Evolutionary conservation across 73 alveolate species (phyloP).

Genomic region (Stentor coeruleus): DNA sequence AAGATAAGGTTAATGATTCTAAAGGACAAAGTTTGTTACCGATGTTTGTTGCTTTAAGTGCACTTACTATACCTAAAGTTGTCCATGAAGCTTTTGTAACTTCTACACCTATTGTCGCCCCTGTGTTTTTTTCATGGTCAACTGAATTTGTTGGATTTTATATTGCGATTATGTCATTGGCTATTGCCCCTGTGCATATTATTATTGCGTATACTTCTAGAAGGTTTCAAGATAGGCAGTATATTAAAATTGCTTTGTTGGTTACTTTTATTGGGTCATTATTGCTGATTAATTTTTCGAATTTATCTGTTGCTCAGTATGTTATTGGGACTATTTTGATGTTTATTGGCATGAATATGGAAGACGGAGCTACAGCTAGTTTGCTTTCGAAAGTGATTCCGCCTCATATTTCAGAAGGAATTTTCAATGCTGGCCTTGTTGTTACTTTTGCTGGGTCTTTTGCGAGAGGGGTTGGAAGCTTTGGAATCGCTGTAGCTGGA

Average conservation of each 20-base stretch:
- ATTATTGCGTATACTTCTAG: neutral
- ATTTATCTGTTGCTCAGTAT: neutral
- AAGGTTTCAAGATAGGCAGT: neutral
- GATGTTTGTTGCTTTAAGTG: neutral
- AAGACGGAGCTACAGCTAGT: neutral
- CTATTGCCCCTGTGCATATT: neutral
- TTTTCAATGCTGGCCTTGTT: neutral
- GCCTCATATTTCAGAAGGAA: neutral
- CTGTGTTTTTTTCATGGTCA: neutral
- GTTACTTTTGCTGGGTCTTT: neutral
- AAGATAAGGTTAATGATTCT: neutral
- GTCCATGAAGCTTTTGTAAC: neutral
- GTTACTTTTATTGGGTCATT: neutral
- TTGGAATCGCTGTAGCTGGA: neutral
- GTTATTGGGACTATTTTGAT: neutral
- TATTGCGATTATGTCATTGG: neutral
- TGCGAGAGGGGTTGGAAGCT: neutral
- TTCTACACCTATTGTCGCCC: neutral
- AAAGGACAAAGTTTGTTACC: neutral
- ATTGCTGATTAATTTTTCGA: neutral
- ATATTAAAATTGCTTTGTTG: neutral
- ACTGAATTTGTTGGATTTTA: neutral
- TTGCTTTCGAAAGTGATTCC: constrained; percentile 3
- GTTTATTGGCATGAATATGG: neutral
- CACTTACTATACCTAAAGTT: neutral